phyloP scores from a whole-genome alignment of 495 filamentous ascomycete species.

The Aspergillus ostianus region DNA sequence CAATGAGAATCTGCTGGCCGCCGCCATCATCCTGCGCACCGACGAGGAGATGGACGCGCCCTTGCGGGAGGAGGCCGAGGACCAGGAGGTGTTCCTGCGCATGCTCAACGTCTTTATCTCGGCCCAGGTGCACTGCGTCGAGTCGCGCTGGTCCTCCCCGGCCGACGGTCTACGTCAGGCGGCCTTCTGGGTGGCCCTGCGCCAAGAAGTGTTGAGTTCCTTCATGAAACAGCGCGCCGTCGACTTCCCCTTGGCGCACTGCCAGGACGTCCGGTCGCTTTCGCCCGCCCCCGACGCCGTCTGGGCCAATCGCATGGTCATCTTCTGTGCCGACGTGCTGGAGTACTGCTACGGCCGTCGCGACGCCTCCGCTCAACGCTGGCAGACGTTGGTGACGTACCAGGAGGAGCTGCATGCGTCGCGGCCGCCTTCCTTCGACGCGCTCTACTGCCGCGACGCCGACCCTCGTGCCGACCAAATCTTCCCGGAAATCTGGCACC shows the following conservation, averaged over 20 bases:
- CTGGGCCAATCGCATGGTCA: slow-evolving; percentile 34
- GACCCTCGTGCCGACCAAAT: slow-evolving; percentile 22
- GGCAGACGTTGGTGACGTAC: slow-evolving; percentile 3
- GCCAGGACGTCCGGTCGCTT: slow-evolving; percentile 25
- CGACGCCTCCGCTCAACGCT: not conserved
- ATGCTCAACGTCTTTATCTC: slow-evolving; percentile 8
- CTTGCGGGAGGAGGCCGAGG: slow-evolving; percentile 2
- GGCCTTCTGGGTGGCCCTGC: slow-evolving; percentile 33
- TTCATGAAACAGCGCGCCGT: slow-evolving; percentile 36
- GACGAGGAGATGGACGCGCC: slow-evolving; percentile 13
- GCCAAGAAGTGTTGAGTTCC: slow-evolving; percentile 38
- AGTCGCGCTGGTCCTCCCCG: not conserved
- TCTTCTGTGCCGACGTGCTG: slow-evolving; percentile 32
- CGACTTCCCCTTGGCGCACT: slow-evolving; percentile 21
- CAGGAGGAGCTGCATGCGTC: not conserved
- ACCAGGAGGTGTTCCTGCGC: slow-evolving; percentile 10
- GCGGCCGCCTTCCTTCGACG: slow-evolving; percentile 21
- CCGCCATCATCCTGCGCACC: slow-evolving; percentile 9
- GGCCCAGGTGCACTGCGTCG: slow-evolving; percentile 4
- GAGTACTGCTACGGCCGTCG: slow-evolving; percentile 11
- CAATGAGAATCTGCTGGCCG: slow-evolving; percentile 10
- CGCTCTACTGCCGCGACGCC: slow-evolving; percentile 24
- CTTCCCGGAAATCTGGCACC: slow-evolving; percentile 41
- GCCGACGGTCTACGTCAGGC: slow-evolving; percentile 28
- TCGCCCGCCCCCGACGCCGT: slow-evolving; percentile 30